A percentile compares a stretch with the other conserved stretches of the same genome.
These are phyloP conservation scores for Cladophialophora yegresii DNA, from an alignment of 2,329 filamentous ascomycete genomes.

Conservation along the genomic window DNA sequence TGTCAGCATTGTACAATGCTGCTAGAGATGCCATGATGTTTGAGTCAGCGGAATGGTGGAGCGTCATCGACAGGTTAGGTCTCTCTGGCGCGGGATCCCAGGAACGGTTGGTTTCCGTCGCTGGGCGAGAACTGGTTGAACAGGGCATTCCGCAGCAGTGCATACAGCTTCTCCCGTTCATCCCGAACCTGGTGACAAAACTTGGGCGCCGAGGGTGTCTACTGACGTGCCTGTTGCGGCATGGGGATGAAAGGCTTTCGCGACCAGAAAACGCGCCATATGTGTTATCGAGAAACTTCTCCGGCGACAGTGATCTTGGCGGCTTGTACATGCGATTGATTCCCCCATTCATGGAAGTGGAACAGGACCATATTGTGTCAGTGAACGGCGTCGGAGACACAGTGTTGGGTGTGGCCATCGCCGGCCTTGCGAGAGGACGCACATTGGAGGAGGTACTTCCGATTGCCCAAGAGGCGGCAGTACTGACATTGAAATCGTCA, in stretches of 20 bases:
- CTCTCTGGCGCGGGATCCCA: conserved; percentile 69
- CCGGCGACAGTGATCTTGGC: conserved; percentile 63
- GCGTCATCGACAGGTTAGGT: conserved; percentile 74
- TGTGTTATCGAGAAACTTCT: conserved; percentile 66
- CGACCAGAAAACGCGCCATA: conserved; percentile 66
- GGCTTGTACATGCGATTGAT: conserved; percentile 83
- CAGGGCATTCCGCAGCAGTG: conserved; percentile 79
- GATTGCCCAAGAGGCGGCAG: conserved; percentile 78
- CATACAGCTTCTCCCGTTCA: conserved; percentile 82
- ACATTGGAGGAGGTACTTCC: conserved; percentile 65
- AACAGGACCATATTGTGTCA: conserved; percentile 68
- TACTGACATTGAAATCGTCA: conserved; percentile 72
- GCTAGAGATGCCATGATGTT: conserved; percentile 69
- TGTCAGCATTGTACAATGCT: conserved; percentile 73
- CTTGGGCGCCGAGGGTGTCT: conserved; percentile 75
- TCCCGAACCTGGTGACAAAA: conserved; percentile 82
- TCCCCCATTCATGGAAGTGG: conserved; percentile 65
- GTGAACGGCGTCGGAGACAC: conserved; percentile 96
- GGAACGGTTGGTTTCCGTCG: conserved; percentile 70
- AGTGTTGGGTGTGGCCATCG: conserved; percentile 81
- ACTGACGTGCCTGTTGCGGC: conserved; percentile 68
- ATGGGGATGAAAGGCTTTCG: conserved; percentile 67
- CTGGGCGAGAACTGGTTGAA: conserved; percentile 68
- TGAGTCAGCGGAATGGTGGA: conserved; percentile 73
- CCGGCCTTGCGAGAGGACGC: conserved; percentile 66